phyloP scores from a whole-genome alignment of 305 asterid genomes.

The Striga hermonthica region DNA sequence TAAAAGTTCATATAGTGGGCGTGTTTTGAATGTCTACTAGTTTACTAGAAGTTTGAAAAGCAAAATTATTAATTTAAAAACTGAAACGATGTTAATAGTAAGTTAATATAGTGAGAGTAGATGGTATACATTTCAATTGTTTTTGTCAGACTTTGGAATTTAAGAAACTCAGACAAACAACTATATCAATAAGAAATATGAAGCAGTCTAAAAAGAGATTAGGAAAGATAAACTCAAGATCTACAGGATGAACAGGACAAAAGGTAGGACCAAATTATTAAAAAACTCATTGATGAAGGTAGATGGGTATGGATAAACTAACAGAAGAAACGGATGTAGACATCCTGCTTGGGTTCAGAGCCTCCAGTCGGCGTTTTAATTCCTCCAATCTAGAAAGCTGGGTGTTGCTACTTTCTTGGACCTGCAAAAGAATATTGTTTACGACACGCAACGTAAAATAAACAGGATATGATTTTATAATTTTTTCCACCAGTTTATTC shows the following conservation, averaged over 20 bases:
- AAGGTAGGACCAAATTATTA: not conserved
- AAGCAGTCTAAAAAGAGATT: not conserved
- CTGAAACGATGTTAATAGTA: not conserved
- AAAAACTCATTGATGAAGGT: slow-evolving; percentile 20
- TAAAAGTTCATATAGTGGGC: not conserved
- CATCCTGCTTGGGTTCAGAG: slow-evolving; percentile 74
- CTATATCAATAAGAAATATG: not conserved
- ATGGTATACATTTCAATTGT: not conserved
- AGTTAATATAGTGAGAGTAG: not conserved
- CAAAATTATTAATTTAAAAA: not conserved
- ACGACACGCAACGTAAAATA: slow-evolving; percentile 21
- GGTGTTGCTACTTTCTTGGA: slow-evolving; percentile 67
- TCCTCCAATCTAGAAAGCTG: slow-evolving; percentile 88
- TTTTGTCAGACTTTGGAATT: not conserved
- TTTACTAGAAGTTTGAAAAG: not conserved
- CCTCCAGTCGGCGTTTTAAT: slow-evolving; percentile 82
- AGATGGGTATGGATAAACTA: slow-evolving; percentile 32
- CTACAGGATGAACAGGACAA: not conserved
- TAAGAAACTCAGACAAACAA: not conserved
- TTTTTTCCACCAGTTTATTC: slow-evolving; percentile 54
- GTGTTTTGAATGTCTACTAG: not conserved
- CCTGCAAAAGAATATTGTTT: slow-evolving; percentile 46
- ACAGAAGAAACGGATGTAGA: slow-evolving; percentile 50
- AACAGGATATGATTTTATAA: not conserved
- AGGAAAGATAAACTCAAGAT: slow-evolving; percentile 3